These are phyloP conservation scores for Debaryomycetaceae sp. DNA, from an alignment of 1,139 yeast genomes.

Conservation along the genomic window DNA sequence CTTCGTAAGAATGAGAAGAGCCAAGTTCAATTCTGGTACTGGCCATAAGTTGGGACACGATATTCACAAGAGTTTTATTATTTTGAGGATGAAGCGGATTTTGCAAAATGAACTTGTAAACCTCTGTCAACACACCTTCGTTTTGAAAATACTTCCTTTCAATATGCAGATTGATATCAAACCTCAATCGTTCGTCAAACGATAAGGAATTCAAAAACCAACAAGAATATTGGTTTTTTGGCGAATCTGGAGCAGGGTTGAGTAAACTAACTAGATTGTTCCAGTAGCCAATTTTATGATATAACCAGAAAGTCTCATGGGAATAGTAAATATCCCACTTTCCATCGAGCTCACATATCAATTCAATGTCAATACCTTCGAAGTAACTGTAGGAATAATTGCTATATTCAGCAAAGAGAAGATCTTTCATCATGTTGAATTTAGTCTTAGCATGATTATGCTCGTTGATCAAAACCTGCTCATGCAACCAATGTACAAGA, in stretches of 20 bases:
- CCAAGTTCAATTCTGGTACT: conserved; percentile 3
- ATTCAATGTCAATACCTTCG: conserved; percentile 11
- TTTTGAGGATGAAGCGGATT: conserved; percentile 22
- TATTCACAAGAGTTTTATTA: conserved; percentile 21
- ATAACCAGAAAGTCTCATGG: conserved; percentile 24
- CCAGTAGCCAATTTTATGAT: conserved; percentile 31
- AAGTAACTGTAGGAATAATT: conserved; percentile 14
- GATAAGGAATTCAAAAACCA: conserved; percentile 18
- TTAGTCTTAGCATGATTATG: neutral
- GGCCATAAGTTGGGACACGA: conserved; percentile 12
- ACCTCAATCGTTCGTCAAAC: conserved; percentile 11
- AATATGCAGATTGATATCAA: neutral
- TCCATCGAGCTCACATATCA: conserved; percentile 17
- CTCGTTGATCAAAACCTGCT: conserved; percentile 12
- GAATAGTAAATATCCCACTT: conserved; percentile 7
- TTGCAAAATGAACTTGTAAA: conserved; percentile 12
- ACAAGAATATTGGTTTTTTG: conserved; percentile 9
- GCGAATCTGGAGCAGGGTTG: conserved; percentile 8
- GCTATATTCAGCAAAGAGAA: conserved; percentile 30
- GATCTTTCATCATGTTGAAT: conserved; percentile 9
- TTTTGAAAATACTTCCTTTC: neutral
- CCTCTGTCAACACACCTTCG: conserved; percentile 1
- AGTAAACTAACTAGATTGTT: conserved; percentile 16
- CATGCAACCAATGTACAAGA: conserved; percentile 36
- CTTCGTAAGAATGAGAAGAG: conserved; percentile 4